Conservation (phyloP, 306 rosid genomes). For the Macrotyloma uniflorum region DNA sequence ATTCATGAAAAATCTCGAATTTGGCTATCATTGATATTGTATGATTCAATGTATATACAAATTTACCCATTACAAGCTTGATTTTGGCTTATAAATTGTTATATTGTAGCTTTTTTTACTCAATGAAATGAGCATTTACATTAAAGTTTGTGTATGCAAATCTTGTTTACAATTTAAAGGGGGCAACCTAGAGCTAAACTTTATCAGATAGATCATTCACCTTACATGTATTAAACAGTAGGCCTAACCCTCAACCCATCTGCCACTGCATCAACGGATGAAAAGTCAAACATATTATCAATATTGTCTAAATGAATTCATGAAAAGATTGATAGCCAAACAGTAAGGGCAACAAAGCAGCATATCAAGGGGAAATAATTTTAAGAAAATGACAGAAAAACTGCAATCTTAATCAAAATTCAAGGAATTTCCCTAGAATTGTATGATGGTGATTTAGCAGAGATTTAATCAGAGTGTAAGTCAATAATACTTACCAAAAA, state of each 20-base stretch:
- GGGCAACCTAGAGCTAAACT: background rate
- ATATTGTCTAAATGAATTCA: conserved; percentile 11
- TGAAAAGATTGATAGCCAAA: conserved; percentile 1
- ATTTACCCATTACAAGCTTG: background rate
- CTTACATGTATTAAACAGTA: conserved; percentile 49
- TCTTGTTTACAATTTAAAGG: background rate
- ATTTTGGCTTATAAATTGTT: background rate
- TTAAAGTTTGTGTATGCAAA: background rate
- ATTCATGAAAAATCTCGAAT: background rate
- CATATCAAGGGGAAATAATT: background rate
- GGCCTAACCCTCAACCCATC: conserved; percentile 61
- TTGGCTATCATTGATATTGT: background rate
- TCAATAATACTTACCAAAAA: conserved; percentile 36
- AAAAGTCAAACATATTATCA: conserved; percentile 31
- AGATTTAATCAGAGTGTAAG: conserved; percentile 7
- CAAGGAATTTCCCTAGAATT: background rate
- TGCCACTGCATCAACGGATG: conserved; percentile 75
- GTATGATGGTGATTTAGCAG: conserved; percentile 8
- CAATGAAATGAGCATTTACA: background rate
- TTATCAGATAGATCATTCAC: conserved; percentile 33
- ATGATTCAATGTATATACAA: background rate
- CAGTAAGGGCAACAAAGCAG: conserved; percentile 5
- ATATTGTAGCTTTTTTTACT: background rate
- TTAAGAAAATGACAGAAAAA: background rate
- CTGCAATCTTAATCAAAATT: background rate